Evolutionary conservation across 2,329 filamentous ascomycete genomes (phyloP), one percentile per base, ranked within the genome.

Genomic region (Helicocarpus griseus): DNA sequence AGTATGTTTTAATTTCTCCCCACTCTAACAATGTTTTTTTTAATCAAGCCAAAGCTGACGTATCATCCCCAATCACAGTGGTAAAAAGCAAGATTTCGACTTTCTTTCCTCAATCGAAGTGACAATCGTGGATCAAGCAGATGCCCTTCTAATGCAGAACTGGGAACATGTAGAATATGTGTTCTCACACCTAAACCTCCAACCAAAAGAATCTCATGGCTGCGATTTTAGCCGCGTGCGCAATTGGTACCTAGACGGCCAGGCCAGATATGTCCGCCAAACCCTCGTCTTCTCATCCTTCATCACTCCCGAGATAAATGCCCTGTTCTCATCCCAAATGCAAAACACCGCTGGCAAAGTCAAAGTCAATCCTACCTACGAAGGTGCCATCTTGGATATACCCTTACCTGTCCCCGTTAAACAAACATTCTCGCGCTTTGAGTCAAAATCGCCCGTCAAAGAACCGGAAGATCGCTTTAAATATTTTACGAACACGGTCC

Each of bases 91-190:
- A 33, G 91, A 97, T 65, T 83, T 81, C 60, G 93, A 98, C 68
- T 98, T 95, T 65, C 77, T 98, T 13, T 91, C 87, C 52, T 97
- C 91, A 1, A 87, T 98, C 61, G 93, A 98, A 69, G 70, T 98
- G 48, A 83, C 93, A 29, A 77, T 97, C 44, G 77, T 95, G 54
- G 93, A 98, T 66, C 90, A 97, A 69, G 86, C 89, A 11, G 90
- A 97, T 68, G 89, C 89, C 0, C 79, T 96, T 39, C 80, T 95
- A 7, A 96, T 96, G 89, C 93, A 98, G 68, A 97, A 95, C 67
- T 97, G 91, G 90, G 89, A 96, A 63, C 91, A 98, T 65, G 81
- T 96, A 54, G 87, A 94, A 66, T 87, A 87, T 65, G 86, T 96
- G 60, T 90, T 97, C 63, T 83, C 88, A 56, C 88, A 95, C 66